Evolutionary conservation across 495 filamentous ascomycete genomes (phyloP).

Genomic region (Podospora bellae-mahoneyi): DNA sequence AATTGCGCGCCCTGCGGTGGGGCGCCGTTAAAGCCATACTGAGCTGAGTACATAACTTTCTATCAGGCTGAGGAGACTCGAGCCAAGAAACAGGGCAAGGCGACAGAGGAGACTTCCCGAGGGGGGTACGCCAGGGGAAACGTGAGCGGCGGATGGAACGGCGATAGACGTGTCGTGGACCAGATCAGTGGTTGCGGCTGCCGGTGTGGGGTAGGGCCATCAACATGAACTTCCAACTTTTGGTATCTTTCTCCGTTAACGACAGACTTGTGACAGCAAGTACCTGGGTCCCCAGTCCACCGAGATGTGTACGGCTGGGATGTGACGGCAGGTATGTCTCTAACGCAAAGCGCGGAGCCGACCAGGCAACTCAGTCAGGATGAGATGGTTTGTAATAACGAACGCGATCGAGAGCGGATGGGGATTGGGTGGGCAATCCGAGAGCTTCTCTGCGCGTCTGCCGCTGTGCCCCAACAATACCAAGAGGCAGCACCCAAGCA

Average conservation of each 20-base stretch:
- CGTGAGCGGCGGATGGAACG: slow-evolving; percentile 23
- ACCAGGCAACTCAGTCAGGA: not conserved
- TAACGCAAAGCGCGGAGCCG: slow-evolving; percentile 10
- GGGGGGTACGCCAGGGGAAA: slow-evolving; percentile 5
- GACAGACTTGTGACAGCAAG: slow-evolving; percentile 4
- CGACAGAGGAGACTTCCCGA: slow-evolving; percentile 11
- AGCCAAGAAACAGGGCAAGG: slow-evolving; percentile 27
- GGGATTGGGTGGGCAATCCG: slow-evolving; percentile 9
- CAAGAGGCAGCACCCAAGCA: too few relatives aligned
- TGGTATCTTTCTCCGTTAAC: slow-evolving; percentile 8
- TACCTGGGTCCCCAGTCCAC: slow-evolving; percentile 23
- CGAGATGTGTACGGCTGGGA: slow-evolving; percentile 15
- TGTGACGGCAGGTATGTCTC: slow-evolving; percentile 17
- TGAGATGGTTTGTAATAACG: slow-evolving; percentile 11
- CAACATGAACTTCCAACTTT: slow-evolving; percentile 18
- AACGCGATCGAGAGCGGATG: not conserved
- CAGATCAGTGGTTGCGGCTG: slow-evolving; percentile 37
- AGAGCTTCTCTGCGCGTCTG: not conserved
- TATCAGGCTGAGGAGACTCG: slow-evolving; percentile 23
- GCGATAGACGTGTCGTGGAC: slow-evolving; percentile 27
- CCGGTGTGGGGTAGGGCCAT: slow-evolving; percentile 34
- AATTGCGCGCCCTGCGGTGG: slow-evolving; percentile 44
- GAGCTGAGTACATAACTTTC: slow-evolving; percentile 48
- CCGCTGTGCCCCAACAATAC: not conserved
- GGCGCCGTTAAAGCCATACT: slow-evolving; percentile 51